Conservation (phyloP, 169 alveolate species). For the Prorocentrum cordatum region DNA sequence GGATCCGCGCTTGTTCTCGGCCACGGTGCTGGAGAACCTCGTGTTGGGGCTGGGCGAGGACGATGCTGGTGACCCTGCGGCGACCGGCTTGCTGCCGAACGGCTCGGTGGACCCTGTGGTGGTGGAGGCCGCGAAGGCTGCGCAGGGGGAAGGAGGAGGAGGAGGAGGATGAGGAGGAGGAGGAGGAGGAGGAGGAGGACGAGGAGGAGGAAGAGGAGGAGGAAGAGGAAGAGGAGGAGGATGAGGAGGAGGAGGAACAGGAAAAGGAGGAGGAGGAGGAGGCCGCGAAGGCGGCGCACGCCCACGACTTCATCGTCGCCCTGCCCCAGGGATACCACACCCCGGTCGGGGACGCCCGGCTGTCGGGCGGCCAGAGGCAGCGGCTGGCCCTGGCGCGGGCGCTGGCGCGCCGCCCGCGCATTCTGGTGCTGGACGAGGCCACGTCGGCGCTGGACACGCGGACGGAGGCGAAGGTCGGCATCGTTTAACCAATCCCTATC, state of each 20-base stretch:
- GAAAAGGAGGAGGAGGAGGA: not conserved
- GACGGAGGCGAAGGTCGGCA: constrained; percentile 5
- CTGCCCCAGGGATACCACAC: not conserved
- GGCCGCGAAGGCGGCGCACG: constrained; percentile 28
- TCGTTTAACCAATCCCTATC: not conserved
- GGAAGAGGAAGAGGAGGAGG: not conserved
- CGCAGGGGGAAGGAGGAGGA: not conserved
- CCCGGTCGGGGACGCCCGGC: no score
- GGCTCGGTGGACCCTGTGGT: not conserved
- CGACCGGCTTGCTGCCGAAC: not conserved
- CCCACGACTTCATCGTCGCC: not conserved
- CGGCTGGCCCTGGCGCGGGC: not conserved
- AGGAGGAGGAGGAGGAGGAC: not conserved
- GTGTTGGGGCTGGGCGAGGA: not conserved
- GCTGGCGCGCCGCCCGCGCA: not conserved
- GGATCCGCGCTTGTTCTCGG: constrained; percentile 32
- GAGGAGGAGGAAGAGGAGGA: not conserved
- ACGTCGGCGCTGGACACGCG: constrained; percentile 32
- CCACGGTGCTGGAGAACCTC: constrained; percentile 62
- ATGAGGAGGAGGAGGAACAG: not conserved
- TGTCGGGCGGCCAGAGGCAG: not conserved
- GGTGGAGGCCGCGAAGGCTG: not conserved
- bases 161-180: not conserved
- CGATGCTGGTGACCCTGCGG: not conserved
- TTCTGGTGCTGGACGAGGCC: constrained; percentile 6